Evolutionary conservation across 1,284 basidiomycete genomes (phyloP).

Genomic region (Irpex sp.): DNA sequence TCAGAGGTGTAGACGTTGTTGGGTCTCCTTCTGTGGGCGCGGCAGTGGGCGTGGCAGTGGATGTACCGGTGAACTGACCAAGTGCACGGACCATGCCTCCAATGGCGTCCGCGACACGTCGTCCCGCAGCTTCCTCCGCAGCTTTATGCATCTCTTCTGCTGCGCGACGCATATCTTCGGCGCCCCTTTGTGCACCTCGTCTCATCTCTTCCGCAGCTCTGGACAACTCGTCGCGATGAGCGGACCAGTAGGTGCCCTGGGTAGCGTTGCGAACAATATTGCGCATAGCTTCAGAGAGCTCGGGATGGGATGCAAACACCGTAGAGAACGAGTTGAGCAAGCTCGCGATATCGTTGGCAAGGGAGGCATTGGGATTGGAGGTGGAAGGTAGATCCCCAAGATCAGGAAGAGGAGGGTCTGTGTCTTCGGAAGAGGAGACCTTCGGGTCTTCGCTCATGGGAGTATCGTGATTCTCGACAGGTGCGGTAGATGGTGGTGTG

Average conservation of each 20-base stretch:
- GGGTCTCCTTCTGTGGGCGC: conserved; percentile 13
- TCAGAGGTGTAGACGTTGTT: conserved; percentile 19
- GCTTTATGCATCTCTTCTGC: conserved; percentile 42
- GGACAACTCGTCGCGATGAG: conserved; percentile 54
- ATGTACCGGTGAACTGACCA: conserved; percentile 32
- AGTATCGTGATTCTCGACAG: conserved; percentile 11
- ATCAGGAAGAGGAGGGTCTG: conserved; percentile 57
- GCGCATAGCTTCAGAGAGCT: conserved; percentile 61
- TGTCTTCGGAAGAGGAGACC: conserved; percentile 21
- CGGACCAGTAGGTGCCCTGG: conserved; percentile 62
- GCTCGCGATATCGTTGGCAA: conserved; percentile 59
- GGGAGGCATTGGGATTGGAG: conserved; percentile 39
- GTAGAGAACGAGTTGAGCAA: conserved; percentile 52
- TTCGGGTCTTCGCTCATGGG: conserved; percentile 15
- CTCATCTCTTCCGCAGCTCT: conserved; percentile 49
- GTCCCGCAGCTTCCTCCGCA: conserved; percentile 61
- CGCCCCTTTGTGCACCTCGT: conserved; percentile 39
- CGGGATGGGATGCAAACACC: conserved; percentile 60
- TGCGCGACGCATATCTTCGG: conserved; percentile 31
- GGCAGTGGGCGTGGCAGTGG: neutral
- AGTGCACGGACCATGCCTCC: conserved; percentile 53
- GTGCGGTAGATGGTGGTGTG: neutral
- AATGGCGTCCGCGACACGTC: conserved; percentile 60
- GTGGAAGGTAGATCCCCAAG: conserved; percentile 33
- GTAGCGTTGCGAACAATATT: conserved; percentile 59